These are phyloP conservation scores for Coniella vitis DNA, from an alignment of 2,329 filamentous ascomycete species.

Conservation along the genomic window DNA sequence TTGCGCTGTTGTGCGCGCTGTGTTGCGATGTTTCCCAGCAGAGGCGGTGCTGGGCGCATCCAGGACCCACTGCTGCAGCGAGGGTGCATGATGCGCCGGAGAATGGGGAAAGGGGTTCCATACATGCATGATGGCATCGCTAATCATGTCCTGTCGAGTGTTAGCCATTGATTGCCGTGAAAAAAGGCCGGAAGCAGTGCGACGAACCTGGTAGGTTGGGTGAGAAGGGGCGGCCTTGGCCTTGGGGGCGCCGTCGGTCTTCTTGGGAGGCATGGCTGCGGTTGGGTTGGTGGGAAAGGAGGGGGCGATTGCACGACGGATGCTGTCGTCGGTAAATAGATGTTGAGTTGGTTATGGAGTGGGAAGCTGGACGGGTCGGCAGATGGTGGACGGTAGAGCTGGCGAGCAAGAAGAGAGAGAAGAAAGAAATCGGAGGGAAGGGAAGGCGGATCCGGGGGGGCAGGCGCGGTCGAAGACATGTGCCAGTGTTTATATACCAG, in stretches of 20 bases:
- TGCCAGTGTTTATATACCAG: slow-evolving; percentile 54
- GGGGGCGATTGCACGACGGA: neutral
- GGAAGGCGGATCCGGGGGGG: slow-evolving; percentile 32
- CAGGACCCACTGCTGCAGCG: neutral
- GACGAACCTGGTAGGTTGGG: slow-evolving; percentile 53
- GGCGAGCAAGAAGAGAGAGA: neutral
- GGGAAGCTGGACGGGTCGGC: neutral
- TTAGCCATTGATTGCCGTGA: slow-evolving; percentile 28
- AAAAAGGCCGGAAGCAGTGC: slow-evolving; percentile 14
- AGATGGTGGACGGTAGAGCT: neutral
- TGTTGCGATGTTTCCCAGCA: neutral
- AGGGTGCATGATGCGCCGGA: slow-evolving; percentile 30
- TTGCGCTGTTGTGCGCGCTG: neutral
- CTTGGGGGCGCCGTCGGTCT: slow-evolving; percentile 42
- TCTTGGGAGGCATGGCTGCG: slow-evolving; percentile 54
- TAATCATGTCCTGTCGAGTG: slow-evolving; percentile 51
- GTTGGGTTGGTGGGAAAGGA: slow-evolving; percentile 14
- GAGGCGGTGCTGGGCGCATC: slow-evolving; percentile 1
- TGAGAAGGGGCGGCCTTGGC: slow-evolving; percentile 41
- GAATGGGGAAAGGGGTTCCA: slow-evolving; percentile 29
- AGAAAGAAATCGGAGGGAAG: slow-evolving; percentile 33
- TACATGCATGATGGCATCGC: slow-evolving; percentile 55
- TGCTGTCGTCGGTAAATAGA: slow-evolving; percentile 15
- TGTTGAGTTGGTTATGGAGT: slow-evolving; percentile 19
- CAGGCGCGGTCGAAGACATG: slow-evolving; percentile 46